Percentiles rank a stretch among this genome's conserved stretches.
phyloP scores from a whole-genome alignment of 805 yeast genomes.

The Hemisphaericaspora nanyangensis region DNA sequence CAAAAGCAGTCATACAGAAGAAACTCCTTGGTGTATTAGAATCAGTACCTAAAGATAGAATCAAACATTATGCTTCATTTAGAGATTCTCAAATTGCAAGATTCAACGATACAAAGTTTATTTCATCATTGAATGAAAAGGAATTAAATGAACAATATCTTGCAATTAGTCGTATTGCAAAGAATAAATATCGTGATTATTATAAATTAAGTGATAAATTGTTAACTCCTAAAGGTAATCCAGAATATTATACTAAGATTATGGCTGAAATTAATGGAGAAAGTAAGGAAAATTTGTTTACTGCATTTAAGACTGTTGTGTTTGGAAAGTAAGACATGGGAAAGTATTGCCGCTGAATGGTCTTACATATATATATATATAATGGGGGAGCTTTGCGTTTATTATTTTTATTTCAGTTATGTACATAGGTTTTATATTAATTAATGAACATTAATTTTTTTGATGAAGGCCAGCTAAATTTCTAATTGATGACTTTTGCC shows the following conservation, averaged over 20 bases:
- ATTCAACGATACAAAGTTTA: slow-evolving; percentile 34
- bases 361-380: no score
- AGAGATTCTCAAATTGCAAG: slow-evolving; percentile 56
- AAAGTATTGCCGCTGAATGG: no score
- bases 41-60: slow-evolving; percentile 63
- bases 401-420: no score
- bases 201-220: slow-evolving; percentile 66
- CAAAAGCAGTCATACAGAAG: slow-evolving; percentile 48
- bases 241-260: slow-evolving; percentile 69
- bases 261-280: slow-evolving; percentile 68
- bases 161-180: slow-evolving; percentile 53
- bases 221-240: slow-evolving; percentile 79
- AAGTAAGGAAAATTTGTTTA: slow-evolving; percentile 57
- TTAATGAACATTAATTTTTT: no score
- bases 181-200: slow-evolving; percentile 59
- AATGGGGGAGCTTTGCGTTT: no score
- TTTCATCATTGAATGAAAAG: slow-evolving; percentile 42
- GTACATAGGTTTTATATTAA: no score
- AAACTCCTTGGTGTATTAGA: slow-evolving; percentile 56
- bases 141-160: slow-evolving; percentile 55
- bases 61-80: slow-evolving; percentile 67
- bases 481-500: no score
- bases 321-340: slow-evolving; percentile 54
- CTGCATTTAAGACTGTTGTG: slow-evolving; percentile 70
- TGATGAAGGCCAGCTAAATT: no score